A percentile compares a stretch with the other conserved stretches of the same genome.
Conservation (phyloP, 140 eudicot species). For the Erigeron philadelphicus region DNA sequence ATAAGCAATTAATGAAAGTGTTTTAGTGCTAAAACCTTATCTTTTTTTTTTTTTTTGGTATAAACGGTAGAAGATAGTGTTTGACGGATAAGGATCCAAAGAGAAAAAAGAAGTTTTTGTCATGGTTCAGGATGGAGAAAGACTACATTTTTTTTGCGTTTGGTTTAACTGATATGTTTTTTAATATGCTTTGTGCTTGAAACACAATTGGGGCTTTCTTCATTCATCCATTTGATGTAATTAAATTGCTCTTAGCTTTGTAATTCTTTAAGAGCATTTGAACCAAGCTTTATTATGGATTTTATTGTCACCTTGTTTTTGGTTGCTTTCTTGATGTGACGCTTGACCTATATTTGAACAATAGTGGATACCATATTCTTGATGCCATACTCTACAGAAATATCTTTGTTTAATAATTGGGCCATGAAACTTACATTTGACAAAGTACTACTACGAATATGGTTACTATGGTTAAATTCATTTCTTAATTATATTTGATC, state of each 20-base stretch:
- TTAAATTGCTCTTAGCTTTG: neutral
- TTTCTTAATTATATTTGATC: neutral
- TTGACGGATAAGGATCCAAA: slow-evolving; percentile 9
- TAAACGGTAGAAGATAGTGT: slow-evolving; percentile 13
- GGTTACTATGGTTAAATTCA: neutral
- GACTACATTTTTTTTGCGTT: slow-evolving; percentile 2
- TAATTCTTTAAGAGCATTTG: slow-evolving; percentile 5
- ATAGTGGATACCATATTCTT: slow-evolving; percentile 34
- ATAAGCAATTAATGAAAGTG: slow-evolving; percentile 1
- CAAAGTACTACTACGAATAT: slow-evolving; percentile 7
- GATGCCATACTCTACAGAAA: slow-evolving; percentile 31
- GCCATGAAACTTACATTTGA: slow-evolving; percentile 17
- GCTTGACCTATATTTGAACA: slow-evolving; percentile 28
- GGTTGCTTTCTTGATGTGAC: slow-evolving; percentile 41
- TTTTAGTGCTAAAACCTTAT: neutral
- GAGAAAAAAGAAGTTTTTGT: slow-evolving; percentile 6
- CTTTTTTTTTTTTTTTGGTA: slow-evolving; percentile 5
- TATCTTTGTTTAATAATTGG: slow-evolving; percentile 12
- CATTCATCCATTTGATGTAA: slow-evolving; percentile 6
- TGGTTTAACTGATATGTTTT: slow-evolving; percentile 8
- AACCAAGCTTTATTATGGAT: slow-evolving; percentile 18
- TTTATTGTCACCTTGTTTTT: slow-evolving; percentile 22
- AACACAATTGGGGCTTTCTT: slow-evolving; percentile 14
- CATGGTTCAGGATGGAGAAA: slow-evolving; percentile 9
- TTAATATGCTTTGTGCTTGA: slow-evolving; percentile 1